These are phyloP conservation scores for Brassica juncea DNA, from an alignment of 345 rosid species.

Conservation along the genomic window DNA sequence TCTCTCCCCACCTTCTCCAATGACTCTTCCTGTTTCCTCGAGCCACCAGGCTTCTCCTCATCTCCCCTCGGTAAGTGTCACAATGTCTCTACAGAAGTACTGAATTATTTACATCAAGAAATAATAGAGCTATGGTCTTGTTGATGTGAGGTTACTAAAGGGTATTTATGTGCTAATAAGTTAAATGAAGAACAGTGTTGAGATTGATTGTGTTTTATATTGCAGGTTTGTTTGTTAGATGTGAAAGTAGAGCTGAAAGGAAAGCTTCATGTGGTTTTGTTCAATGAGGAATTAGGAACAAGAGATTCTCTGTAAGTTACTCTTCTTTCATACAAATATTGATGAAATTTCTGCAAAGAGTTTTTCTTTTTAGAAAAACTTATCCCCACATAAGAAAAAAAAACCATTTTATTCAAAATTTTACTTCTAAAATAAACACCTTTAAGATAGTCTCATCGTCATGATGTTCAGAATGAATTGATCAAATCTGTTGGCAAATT, in stretches of 20 bases:
- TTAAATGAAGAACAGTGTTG: slow-evolving; percentile 10
- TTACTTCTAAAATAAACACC: not conserved
- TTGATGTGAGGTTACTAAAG: slow-evolving; percentile 16
- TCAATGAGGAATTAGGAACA: slow-evolving; percentile 70
- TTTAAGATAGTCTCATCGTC: not conserved
- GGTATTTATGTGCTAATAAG: not conserved
- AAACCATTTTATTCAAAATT: not conserved
- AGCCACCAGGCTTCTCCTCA: slow-evolving; percentile 43
- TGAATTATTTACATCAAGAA: slow-evolving; percentile 9
- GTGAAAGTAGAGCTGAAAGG: slow-evolving; percentile 60
- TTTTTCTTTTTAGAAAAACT: not conserved
- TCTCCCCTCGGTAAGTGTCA: slow-evolving; percentile 52
- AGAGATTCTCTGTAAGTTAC: slow-evolving; percentile 82
- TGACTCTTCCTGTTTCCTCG: slow-evolving; percentile 52
- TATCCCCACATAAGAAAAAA: not conserved
- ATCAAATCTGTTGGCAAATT: not conserved
- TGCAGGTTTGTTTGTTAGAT: slow-evolving; percentile 57
- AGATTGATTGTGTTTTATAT: slow-evolving; percentile 11
- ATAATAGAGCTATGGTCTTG: slow-evolving; percentile 8
- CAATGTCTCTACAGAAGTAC: slow-evolving; percentile 11
- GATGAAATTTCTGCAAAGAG: not conserved
- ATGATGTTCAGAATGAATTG: not conserved
- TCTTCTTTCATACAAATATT: not conserved
- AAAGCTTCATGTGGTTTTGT: slow-evolving; percentile 66
- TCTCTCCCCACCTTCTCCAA: slow-evolving; percentile 43